Percentiles rank a stretch among this genome's conserved stretches.
phyloP scores from a whole-genome alignment of 805 yeast species.

The Blastobotrys americana region DNA sequence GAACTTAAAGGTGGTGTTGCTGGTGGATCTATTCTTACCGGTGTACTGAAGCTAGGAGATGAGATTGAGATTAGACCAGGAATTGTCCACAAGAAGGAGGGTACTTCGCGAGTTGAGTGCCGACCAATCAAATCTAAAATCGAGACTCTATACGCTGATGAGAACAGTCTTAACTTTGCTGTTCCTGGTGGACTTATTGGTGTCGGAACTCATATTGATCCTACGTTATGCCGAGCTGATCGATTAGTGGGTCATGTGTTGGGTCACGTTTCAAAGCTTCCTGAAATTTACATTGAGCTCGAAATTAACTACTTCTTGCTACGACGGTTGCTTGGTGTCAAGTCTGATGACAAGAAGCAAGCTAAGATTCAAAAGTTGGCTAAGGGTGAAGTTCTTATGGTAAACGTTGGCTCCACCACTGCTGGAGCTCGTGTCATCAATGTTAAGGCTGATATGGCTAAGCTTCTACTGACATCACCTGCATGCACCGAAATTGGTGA shows the following conservation, averaged over 20 bases:
- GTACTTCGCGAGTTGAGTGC: constrained; percentile 79
- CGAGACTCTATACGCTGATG: constrained; percentile 92
- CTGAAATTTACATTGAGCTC: constrained; percentile 92
- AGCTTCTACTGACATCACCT: constrained; percentile 91
- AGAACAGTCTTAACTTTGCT: constrained; percentile 95
- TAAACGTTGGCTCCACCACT: constrained; percentile 97
- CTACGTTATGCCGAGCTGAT: constrained; percentile 98
- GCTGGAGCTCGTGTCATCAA: constrained; percentile 98
- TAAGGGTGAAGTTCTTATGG: constrained; percentile 95
- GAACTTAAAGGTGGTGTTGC: constrained; percentile 99
- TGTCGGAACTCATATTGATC: constrained; percentile 98
- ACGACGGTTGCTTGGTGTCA: constrained; percentile 96
- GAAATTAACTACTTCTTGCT: constrained; percentile 95
- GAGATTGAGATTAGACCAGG: constrained; percentile 99
- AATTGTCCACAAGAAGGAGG: constrained; percentile 87
- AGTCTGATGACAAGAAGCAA: constrained; percentile 94
- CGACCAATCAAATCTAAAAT: constrained; percentile 92
- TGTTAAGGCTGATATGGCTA: constrained; percentile 98
- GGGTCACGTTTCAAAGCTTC: constrained; percentile 94
- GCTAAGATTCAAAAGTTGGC: constrained; percentile 95
- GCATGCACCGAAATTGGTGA: constrained; percentile 98
- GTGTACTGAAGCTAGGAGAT: constrained; percentile 95
- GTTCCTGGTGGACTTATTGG: constrained; percentile 99
- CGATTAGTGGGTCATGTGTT: constrained; percentile 98
- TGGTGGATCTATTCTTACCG: constrained; percentile 95